These are phyloP conservation scores for Cyphellophora attinorum DNA, from an alignment of 2,329 filamentous ascomycete genomes.

Conservation along the genomic window DNA sequence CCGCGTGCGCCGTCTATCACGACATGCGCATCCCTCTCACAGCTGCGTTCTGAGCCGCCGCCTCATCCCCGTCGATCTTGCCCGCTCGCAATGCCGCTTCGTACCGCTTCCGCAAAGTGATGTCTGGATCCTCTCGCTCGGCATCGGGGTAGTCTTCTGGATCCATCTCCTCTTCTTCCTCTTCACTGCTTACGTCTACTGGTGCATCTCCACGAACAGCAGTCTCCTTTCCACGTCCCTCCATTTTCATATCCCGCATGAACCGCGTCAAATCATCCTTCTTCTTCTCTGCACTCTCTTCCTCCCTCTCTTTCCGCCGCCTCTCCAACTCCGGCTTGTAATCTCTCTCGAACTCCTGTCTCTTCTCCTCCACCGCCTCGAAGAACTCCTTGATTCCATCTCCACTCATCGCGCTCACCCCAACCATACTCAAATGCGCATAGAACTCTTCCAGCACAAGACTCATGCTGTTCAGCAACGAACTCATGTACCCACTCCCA, in stretches of 20 bases:
- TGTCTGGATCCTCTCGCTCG: constrained; percentile 51
- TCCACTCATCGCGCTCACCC: constrained; percentile 86
- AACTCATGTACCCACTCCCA: constrained; percentile 93
- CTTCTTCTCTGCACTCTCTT: constrained; percentile 59
- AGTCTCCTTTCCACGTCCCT: constrained; percentile 19
- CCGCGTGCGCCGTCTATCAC: too few species aligned
- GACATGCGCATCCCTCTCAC: too few species aligned
- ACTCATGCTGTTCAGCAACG: constrained; percentile 93
- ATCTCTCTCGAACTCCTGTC: constrained; percentile 76
- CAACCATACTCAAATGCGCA: constrained; percentile 82
- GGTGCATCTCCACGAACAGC: constrained; percentile 43
- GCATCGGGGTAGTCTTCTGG: constrained; percentile 41
- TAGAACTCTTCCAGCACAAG: constrained; percentile 97
- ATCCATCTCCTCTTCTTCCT: constrained; percentile 39
- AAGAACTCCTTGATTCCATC: constrained; percentile 92
- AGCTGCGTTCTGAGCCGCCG: too few species aligned
- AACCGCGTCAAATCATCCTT: constrained; percentile 81
- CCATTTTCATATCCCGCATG: constrained; percentile 82
- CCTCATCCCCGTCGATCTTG: neutral
- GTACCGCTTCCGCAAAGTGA: constrained; percentile 67
- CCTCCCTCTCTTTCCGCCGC: constrained; percentile 63
- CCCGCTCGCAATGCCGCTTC: constrained; percentile 57
- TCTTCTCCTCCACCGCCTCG: constrained; percentile 75
- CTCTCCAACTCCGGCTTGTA: constrained; percentile 88
- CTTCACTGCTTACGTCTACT: constrained; percentile 28